Base-by-base conservation (phyloP, 2,329 filamentous ascomycete species). In the Metarhizium robertsii region DNA sequence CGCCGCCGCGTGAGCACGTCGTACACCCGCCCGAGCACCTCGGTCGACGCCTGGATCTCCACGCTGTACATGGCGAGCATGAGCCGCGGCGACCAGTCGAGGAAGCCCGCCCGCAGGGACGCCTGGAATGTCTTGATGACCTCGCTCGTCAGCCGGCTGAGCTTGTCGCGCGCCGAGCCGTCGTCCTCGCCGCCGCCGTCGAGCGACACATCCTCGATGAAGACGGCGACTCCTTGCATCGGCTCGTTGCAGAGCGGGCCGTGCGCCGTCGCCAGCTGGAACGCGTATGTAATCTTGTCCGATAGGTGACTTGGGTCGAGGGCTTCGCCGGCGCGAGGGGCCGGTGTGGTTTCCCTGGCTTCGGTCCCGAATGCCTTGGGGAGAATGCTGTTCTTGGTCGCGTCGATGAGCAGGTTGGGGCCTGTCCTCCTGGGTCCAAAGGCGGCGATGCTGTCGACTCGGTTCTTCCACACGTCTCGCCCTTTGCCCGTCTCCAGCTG, bases 61-160 rank as follows among this genome's bases (percentile, higher is more conserved):
- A 92, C 96, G 55, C 84, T 90, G 75, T 99, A 99, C 90, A 97
- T 97, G 53, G 94, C 94, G 48, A 99, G 83, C 74, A 97, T 84
- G 62, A 99, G 82, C n/a, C 94, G 85, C 0, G 94, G 89, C 43
- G 87, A 92, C 94, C 94, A 99, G 76, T 97, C 94, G 18, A 96
- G 77, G 76, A 97, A 96, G 25, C 86, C 92, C 60, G 86, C 78
- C 52, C 86, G 83, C 58, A 99, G 90, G n/a, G 86, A 82, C 49
- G 90, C 85, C 62, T 92, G 90, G 18, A 92, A 85, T 0, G 88
- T 87, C 69, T 91, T 91, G 75, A 99, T 96, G 48, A 95, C 84
- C 73, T 97, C 94, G 59, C 94, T 91, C 0, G 92, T 97, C 0
- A 97, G 76, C 2, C 92, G 87, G 63, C 88, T 88, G 16, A 91